Evolutionary conservation across 108 stramenopile species (phyloP), one percentile per base, ranked within the genome.

Genomic region (Chaetoceros tenuissimus): DNA sequence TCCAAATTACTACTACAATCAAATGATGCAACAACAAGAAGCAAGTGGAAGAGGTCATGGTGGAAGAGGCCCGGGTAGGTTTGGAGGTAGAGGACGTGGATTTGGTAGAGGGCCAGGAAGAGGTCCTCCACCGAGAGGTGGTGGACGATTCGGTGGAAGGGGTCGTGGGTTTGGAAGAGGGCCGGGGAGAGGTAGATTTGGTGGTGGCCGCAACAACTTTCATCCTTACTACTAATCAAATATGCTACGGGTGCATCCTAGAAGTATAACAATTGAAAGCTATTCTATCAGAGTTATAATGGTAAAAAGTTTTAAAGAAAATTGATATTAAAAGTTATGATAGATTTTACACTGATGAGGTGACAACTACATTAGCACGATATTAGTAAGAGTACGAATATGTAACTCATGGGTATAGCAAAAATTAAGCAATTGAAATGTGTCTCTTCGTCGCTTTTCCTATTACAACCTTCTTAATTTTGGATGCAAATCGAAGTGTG

Each of bases 391-490:
- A n/a, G n/a, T n/a, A n/a, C n/a, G n/a, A n/a, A n/a, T n/a, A n/a
- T n/a, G n/a, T n/a, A n/a, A n/a, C n/a, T n/a, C n/a, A n/a, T n/a
- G n/a, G n/a, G n/a, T n/a, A n/a, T n/a, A n/a, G n/a, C n/a, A n/a
- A n/a, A n/a, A n/a, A n/a, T 19, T n/a, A 19, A 3, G 21, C 48
- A 7, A 23, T n/a, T n/a, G 24, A 46, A 1, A 21, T 28, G 5
- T 20, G 20, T 48, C 86, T 85, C 45, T 81, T 84, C 26, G 89
- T 90, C 7, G 89, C 85, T 57, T 84, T 86, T n/a, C 89, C 89
- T 45, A 90, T 71, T 0, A 68, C 62, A 46, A 90, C 74, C 43
- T 60, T 60, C 22, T 73, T 67, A 46, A 79, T 73, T 34, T 60
- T 51, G 24, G 75, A 67, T 19, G 81, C 81, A 28, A 83, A 66